These are phyloP conservation scores for Acmispon strigosus DNA, from an alignment of 306 rosid species.

Conservation along the genomic window DNA sequence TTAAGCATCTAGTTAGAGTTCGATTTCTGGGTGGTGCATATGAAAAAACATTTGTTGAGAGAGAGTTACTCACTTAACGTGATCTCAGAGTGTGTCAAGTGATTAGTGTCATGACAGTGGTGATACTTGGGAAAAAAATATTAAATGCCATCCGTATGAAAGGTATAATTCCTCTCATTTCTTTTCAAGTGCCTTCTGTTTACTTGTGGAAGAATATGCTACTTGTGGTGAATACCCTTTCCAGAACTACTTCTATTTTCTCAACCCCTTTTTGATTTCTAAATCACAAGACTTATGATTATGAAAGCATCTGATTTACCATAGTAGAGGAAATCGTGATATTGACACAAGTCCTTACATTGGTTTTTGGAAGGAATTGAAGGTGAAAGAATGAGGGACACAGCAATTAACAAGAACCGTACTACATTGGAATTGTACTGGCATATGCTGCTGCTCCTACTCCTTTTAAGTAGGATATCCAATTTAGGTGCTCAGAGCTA, in stretches of 20 bases:
- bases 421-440: conserved; percentile 28
- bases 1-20: too few relatives aligned
- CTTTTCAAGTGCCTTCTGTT: conserved; percentile 4
- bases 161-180: conserved; percentile 21
- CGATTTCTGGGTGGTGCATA: too few relatives aligned
- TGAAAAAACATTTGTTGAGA: too few relatives aligned
- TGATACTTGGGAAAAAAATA: too few relatives aligned
- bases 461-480: conserved; percentile 46
- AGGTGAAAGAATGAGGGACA: conserved; percentile 26
- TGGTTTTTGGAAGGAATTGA: too few relatives aligned
- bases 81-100: too few relatives aligned
- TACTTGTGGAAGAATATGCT: conserved; percentile 18
- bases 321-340: too few relatives aligned
- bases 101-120: too few relatives aligned
- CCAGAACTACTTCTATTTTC: not conserved
- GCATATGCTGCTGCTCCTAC: conserved; percentile 35
- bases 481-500: conserved; percentile 26
- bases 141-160: conserved; percentile 1
- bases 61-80: too few relatives aligned
- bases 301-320: too few relatives aligned
- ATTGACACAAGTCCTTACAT: too few relatives aligned
- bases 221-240: conserved; percentile 2
- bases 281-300: not conserved
- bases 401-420: conserved; percentile 20
- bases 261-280: not conserved